Evolutionary conservation across 495 filamentous ascomycete species (phyloP).

Genomic region (Talaromyces stipitatus): DNA sequence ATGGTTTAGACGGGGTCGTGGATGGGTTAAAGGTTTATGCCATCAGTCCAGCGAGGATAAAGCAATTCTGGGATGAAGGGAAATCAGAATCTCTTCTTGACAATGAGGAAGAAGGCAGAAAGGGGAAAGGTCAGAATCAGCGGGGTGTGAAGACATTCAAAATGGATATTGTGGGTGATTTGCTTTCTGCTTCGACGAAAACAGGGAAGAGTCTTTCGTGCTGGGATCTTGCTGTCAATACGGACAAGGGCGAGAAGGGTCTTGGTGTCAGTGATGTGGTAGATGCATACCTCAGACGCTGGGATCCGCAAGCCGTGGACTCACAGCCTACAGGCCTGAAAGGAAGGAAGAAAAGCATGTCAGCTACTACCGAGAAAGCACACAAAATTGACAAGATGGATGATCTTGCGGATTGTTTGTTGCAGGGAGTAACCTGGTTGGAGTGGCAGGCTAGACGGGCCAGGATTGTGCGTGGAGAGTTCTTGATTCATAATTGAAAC

Average conservation of each 20-base stretch:
- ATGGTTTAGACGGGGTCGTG: neutral
- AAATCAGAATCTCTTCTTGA: neutral
- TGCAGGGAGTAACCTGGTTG: constrained; percentile 82
- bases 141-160: constrained; percentile 26
- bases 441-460: constrained; percentile 70
- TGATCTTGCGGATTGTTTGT: constrained; percentile 81
- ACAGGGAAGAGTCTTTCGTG: neutral
- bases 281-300: constrained; percentile 38
- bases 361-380: neutral
- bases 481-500: neutral
- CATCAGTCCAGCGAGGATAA: constrained; percentile 35
- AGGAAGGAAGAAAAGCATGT: constrained; percentile 16
- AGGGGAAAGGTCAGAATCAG: constrained; percentile 8
- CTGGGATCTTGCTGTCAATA: neutral
- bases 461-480: constrained; percentile 20
- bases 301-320: constrained; percentile 18
- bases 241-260: neutral
- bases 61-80: constrained; percentile 28
- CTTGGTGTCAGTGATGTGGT: constrained; percentile 24
- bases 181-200: constrained; percentile 28
- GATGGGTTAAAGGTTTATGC: constrained; percentile 9
- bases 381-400: constrained; percentile 59
- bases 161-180: constrained; percentile 52
- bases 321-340: constrained; percentile 5
- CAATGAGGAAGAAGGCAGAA: neutral